Base-by-base conservation (phyloP, 805 yeast genomes). In the Hanseniaspora taiwanica region DNA sequence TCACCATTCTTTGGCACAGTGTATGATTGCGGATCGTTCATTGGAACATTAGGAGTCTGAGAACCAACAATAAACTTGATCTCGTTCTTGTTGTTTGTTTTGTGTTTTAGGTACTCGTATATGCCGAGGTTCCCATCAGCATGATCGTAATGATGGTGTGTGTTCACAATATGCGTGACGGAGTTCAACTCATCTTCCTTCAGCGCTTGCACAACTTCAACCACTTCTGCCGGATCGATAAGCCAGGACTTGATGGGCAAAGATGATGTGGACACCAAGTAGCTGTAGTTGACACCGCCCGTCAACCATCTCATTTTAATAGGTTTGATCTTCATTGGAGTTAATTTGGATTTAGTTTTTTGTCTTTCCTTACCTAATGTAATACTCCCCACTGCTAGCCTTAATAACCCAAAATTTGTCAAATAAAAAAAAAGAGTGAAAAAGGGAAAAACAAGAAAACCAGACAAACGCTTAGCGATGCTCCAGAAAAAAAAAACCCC, bases 131-230 rank as follows among this genome's bases (percentile, higher is more conserved):
- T 87, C 2, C 96, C 97, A 18, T 84, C 96, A 2, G 96, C 68
- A 60, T 91, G 99, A 56, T 91, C 99, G 54, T 76, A 74, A 59
- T 91, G 99, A 56, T 91, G 98, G 56, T 91, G 99, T 1, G 97
- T 91, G 60, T 91, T 91, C 38, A 83, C 93, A 43, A 91, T 81
- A 1, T 89, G 84, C 35, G 66, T 68, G 40, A 91, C 60, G 38
- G 78, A 72, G 31, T 70, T 59, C 31, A 48, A 44, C 25, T 60
- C 62, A 14, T 65, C 55, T 27, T 63, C 53, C 27, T 61, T 48
- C 21, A 73, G 53, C 12, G 58, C 63, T 3, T 79, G 69, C 41
- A 70, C 55, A 7, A 74, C 74, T 44, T 85, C 96, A 4, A 67
- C 56, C 1, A 95, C 89, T 49, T 79, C 81, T 1, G 97, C 97